Conservation (phyloP, 2,329 filamentous ascomycete species). For the Cryphonectria naterciae region DNA sequence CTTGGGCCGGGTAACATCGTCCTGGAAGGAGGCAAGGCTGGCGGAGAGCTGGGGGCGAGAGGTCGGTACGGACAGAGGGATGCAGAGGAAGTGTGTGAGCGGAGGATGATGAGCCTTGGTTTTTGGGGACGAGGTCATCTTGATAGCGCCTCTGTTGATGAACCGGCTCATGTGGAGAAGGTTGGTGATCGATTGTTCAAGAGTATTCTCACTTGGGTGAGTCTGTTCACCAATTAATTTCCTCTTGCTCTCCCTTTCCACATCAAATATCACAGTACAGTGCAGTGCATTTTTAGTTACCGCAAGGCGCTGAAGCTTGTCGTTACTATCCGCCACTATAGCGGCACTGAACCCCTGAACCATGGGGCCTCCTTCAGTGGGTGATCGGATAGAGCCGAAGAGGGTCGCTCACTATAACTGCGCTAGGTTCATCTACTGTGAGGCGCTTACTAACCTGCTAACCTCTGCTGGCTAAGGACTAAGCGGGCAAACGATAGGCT, state of each 20-base stretch:
- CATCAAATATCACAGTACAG: too few relatives aligned
- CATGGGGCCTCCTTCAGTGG: not conserved
- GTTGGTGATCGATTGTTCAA: too few relatives aligned
- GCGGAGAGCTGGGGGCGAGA: constrained; percentile 68
- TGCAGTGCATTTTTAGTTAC: not conserved
- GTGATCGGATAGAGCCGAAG: constrained; percentile 7
- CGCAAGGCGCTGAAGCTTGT: not conserved
- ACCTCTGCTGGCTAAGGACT: not conserved
- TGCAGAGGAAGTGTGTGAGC: constrained; percentile 73
- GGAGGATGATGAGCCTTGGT: constrained; percentile 46
- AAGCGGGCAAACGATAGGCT: not conserved
- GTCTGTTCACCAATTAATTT: not conserved
- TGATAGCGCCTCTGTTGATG: constrained; percentile 15
- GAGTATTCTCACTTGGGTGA: too few relatives aligned
- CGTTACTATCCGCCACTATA: not conserved
- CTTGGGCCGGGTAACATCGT: constrained; percentile 51
- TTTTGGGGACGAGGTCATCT: constrained; percentile 41
- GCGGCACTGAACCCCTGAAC: constrained; percentile 8
- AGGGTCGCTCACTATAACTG: not conserved
- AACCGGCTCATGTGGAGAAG: constrained; percentile 16
- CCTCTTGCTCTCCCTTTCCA: too few relatives aligned
- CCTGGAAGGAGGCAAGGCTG: constrained; percentile 64
- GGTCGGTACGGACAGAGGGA: constrained; percentile 67
- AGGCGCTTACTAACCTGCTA: constrained; percentile 4
- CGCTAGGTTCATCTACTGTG: not conserved